Conservation (phyloP, 768 basidiomycete genomes). For the Cystofilobasidium bisporidii region DNA sequence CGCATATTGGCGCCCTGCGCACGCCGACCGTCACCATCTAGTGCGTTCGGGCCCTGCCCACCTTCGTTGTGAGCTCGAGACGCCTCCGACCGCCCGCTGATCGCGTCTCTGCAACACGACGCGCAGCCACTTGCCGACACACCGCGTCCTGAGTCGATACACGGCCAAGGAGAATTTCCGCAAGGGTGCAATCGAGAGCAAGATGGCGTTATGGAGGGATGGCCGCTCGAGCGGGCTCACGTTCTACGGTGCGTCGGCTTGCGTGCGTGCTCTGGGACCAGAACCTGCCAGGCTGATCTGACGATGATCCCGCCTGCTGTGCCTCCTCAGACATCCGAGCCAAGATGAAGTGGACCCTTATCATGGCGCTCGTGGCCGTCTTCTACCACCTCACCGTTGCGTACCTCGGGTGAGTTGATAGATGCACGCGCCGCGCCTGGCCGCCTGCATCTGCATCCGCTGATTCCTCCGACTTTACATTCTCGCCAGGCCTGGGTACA, state of each 20-base stretch:
- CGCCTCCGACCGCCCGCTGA: background rate
- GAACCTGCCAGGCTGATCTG: background rate
- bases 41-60: background rate
- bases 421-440: too few species aligned
- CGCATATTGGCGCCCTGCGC: constrained; percentile 22
- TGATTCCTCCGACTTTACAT: background rate
- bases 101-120: background rate
- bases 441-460: background rate
- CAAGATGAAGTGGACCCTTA: constrained; percentile 2
- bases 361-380: background rate
- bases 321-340: constrained; percentile 6
- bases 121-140: constrained; percentile 21
- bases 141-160: constrained; percentile 17
- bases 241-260: background rate
- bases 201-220: constrained; percentile 18
- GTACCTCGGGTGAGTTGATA: constrained; percentile 5
- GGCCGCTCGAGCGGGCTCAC: constrained; percentile 12
- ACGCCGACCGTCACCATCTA: constrained; percentile 26
- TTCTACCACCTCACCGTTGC: constrained; percentile 6
- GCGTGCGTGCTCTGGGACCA: too few species aligned
- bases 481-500: constrained; percentile 2
- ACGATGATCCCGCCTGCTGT: background rate
- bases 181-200: background rate
- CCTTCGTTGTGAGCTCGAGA: background rate
- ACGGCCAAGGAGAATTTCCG: constrained; percentile 10